These are phyloP conservation scores for Paspalum notatum DNA, from an alignment of 176 grass and related monocot species.

Conservation along the genomic window DNA sequence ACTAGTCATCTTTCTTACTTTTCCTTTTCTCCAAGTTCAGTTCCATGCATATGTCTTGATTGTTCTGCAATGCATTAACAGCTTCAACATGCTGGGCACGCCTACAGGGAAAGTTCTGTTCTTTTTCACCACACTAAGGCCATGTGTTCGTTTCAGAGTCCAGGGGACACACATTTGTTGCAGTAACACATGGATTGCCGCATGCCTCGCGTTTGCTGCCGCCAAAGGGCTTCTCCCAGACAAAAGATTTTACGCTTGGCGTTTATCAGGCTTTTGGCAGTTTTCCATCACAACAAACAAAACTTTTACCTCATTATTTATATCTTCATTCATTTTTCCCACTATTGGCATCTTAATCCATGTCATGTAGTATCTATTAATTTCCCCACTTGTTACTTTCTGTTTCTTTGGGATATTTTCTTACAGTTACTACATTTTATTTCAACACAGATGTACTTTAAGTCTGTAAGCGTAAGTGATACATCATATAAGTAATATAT, in stretches of 20 bases:
- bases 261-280: too few species aligned
- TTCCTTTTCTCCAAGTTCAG: neutral
- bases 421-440: slow-evolving; percentile 32
- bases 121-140: neutral
- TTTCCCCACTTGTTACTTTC: slow-evolving; percentile 11
- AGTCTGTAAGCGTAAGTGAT: neutral
- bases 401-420: slow-evolving; percentile 22
- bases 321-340: slow-evolving; percentile 13
- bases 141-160: too few species aligned
- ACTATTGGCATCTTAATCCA: neutral
- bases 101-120: slow-evolving; percentile 18
- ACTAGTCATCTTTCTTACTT: neutral
- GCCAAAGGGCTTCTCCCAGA: too few species aligned
- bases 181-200: too few species aligned
- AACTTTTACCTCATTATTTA: slow-evolving; percentile 7
- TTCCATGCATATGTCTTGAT: slow-evolving; percentile 1
- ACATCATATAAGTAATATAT: slow-evolving; percentile 21
- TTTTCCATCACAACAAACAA: too few species aligned
- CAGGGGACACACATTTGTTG: too few species aligned
- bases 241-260: too few species aligned
- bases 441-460: slow-evolving; percentile 3
- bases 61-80: slow-evolving; percentile 26
- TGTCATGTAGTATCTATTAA: neutral
- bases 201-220: too few species aligned
- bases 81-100: neutral